Evolutionary conservation across 176 grass and related monocot species (phyloP), one percentile per base, ranked within the genome.

Genomic region (Rhynchospora breviuscula): DNA sequence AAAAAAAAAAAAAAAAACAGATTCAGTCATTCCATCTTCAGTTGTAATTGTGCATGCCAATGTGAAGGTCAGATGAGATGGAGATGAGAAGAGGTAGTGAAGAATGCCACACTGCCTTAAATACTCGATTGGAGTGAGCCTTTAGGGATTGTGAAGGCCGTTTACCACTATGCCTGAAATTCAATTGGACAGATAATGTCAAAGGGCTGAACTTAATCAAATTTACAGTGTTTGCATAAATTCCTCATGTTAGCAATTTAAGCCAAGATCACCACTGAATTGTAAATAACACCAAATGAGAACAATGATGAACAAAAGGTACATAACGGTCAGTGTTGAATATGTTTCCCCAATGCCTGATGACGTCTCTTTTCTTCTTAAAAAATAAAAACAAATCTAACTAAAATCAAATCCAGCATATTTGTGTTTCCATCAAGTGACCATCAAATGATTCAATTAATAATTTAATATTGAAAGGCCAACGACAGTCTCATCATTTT

Each of bases 31-130:
- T 8, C 58, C 49, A 80, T 62, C 78, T n/a, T 67, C 15, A 82
- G 0, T 35, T 53, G 59, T 67, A 82, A 26, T 10, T 66, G 45
- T 82, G 60, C 44, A 64, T 48, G 45, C 79, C 79, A 25, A 82
- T 82, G 46, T 82, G 14, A 26, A 66, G 79, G 3, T 82, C 79
- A 18, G 79, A 82, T 26, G 79, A 82, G n/a, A 82, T 82, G 43
- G 79, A 82, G 79, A 82, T 25, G 35, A 82, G 79, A 64, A 82
- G 47, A 3, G 79, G 79, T 4, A 49, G 40, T 5, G 56, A 49
- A 45, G 59, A n/a, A 49, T 82, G 79, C 79, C 79, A 82, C 5
- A 3, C 61, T 66, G 79, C 79, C 47, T 82, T 82, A 43, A 82
- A 82, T 66, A 82, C 79, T 29, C 79, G 79, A 33, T 66, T 82